A percentile compares a stretch with the other conserved stretches of the same genome.
Conservation (phyloP, 202 grass and related monocot genomes). For the Elaeis oleifera region DNA sequence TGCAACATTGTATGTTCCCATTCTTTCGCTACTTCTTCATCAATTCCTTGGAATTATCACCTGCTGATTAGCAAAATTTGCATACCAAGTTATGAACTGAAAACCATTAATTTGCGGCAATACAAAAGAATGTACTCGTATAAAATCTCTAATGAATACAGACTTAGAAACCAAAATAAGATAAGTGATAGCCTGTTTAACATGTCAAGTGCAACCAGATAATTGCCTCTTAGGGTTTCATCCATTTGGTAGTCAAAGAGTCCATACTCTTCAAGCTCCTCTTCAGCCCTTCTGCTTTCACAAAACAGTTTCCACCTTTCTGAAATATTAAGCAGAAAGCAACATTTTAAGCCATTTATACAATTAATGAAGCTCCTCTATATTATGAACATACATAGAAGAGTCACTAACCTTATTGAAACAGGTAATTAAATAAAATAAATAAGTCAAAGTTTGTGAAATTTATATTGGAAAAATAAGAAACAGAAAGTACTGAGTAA, state of each 20-base stretch:
- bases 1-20: slow-evolving; percentile 95
- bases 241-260: slow-evolving; percentile 70
- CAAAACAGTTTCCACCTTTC: slow-evolving; percentile 58
- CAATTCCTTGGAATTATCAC: slow-evolving; percentile 86
- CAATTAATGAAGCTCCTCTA: not conserved
- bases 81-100: slow-evolving; percentile 24
- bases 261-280: slow-evolving; percentile 91
- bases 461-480: slow-evolving; percentile 18
- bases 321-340: slow-evolving; percentile 32
- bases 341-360: slow-evolving; percentile 17
- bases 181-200: slow-evolving; percentile 4
- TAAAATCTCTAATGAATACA: not conserved
- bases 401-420: not conserved
- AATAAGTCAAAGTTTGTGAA: slow-evolving; percentile 12
- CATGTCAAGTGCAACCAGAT: slow-evolving; percentile 1
- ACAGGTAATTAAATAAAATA: not conserved
- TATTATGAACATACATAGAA: not conserved
- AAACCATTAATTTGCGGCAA: slow-evolving; percentile 13
- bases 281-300: slow-evolving; percentile 82
- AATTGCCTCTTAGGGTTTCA: slow-evolving; percentile 60
- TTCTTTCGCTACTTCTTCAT: slow-evolving; percentile 92
- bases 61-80: slow-evolving; percentile 19
- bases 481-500: not conserved
- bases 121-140: slow-evolving; percentile 1
- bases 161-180: slow-evolving; percentile 13